Percentiles rank a stretch among this genome's conserved stretches.
These are phyloP conservation scores for Pseudomonodictys pantanalensis DNA, from an alignment of 495 filamentous ascomycete genomes.

Conservation along the genomic window DNA sequence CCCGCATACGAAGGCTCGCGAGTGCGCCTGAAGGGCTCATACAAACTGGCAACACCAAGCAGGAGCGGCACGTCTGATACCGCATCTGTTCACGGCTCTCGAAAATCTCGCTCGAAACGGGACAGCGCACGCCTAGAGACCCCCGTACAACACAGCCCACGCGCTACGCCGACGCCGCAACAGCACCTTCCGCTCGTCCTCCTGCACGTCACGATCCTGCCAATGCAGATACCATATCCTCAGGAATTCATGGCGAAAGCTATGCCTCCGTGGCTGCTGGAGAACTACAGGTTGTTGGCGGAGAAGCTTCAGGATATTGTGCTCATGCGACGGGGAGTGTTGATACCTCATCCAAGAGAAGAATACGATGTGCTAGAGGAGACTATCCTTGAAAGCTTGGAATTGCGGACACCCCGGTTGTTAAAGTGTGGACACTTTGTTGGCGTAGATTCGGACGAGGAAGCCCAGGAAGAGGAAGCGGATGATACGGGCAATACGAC, in stretches of 20 bases:
- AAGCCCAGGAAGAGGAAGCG: conserved; percentile 19
- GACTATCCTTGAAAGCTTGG: conserved; percentile 80
- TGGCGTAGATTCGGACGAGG: conserved; percentile 4
- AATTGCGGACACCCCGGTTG: conserved; percentile 68
- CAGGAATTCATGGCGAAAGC: conserved; percentile 51
- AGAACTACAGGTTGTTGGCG: conserved; percentile 70
- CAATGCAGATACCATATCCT: conserved; percentile 67
- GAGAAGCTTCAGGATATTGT: conserved; percentile 76
- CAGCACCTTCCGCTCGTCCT: conserved; percentile 70
- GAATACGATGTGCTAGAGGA: conserved; percentile 92
- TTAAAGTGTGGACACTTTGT: conserved; percentile 74
- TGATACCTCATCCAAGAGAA: conserved; percentile 84
- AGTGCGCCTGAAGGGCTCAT: conserved; percentile 36
- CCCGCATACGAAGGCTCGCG: conserved; percentile 50
- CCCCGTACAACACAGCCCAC: conserved; percentile 14
- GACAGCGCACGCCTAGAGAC: neutral
- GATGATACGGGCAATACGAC: conserved; percentile 19
- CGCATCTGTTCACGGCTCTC: conserved; percentile 28
- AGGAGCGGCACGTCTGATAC: conserved; percentile 30
- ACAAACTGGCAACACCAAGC: conserved; percentile 28
- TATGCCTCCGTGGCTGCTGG: conserved; percentile 57
- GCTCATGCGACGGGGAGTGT: conserved; percentile 70
- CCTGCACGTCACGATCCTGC: conserved; percentile 80
- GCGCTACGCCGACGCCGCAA: conserved; percentile 22
- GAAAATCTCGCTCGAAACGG: conserved; percentile 20